phyloP scores from a whole-genome alignment of 306 rosid species.

The Alnus rubra region DNA sequence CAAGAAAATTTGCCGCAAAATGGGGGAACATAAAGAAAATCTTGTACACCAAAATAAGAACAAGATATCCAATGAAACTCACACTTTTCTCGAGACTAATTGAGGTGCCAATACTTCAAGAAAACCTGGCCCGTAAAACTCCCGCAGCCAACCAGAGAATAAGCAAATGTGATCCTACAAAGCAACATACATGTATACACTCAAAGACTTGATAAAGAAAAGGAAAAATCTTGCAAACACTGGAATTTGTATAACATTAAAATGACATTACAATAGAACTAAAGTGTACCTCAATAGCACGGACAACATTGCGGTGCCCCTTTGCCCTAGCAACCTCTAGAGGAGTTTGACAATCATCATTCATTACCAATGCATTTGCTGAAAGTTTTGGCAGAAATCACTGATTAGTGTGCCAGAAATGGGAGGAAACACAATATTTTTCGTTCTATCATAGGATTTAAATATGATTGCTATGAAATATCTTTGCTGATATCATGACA shows the following conservation, averaged over 20 bases:
- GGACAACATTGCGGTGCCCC: constrained; percentile 75
- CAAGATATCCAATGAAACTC: constrained; percentile 41
- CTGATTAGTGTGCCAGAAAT: constrained; percentile 14
- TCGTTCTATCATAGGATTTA: constrained; percentile 9
- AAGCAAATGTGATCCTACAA: constrained; percentile 80
- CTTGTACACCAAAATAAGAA: constrained; percentile 30
- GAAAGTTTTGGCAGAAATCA: constrained; percentile 35
- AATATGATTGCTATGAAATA: constrained; percentile 19
- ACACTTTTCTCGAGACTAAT: constrained; percentile 83
- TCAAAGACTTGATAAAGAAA: constrained; percentile 14
- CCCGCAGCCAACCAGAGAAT: constrained; percentile 96
- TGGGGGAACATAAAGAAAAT: not conserved
- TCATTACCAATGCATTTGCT: constrained; percentile 83
- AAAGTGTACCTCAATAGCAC: constrained; percentile 72
- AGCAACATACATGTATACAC: constrained; percentile 23
- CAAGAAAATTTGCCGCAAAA: constrained; percentile 6
- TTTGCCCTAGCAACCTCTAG: constrained; percentile 89
- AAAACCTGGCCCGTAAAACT: constrained; percentile 88
- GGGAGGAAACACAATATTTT: not conserved
- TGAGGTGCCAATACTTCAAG: constrained; percentile 84
- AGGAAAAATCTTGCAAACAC: constrained; percentile 17
- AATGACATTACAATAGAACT: constrained; percentile 5
- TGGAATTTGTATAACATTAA: constrained; percentile 20
- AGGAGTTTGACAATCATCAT: constrained; percentile 93
- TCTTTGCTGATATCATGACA: constrained; percentile 6